Evolutionary conservation across 805 yeast genomes (phyloP).

Genomic region (Ogataea corticis): DNA sequence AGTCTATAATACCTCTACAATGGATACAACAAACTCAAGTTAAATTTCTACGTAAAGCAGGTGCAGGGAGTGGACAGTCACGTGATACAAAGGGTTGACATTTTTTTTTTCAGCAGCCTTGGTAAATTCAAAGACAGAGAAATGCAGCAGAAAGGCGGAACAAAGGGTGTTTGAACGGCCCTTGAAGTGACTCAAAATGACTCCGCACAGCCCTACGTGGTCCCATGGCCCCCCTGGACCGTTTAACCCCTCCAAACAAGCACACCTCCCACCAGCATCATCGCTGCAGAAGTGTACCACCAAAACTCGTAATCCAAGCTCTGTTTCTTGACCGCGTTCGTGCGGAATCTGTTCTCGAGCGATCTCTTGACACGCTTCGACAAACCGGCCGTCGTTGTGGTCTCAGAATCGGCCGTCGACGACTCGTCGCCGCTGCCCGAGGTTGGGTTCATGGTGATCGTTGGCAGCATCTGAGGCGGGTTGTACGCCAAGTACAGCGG

Average conservation of each 20-base stretch:
- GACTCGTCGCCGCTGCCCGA: conserved; percentile 24
- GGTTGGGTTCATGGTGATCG: conserved; percentile 87
- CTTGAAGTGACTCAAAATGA: too few species aligned
- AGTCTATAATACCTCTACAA: neutral
- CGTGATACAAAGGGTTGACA: too few species aligned
- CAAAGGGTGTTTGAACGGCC: neutral
- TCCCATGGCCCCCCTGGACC: too few species aligned
- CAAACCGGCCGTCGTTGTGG: conserved; percentile 30
- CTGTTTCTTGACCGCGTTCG: conserved; percentile 59
- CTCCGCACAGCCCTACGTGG: too few species aligned
- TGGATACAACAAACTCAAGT: neutral
- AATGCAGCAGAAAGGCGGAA: neutral
- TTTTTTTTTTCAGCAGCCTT: too few species aligned
- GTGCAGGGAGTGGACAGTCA: too few species aligned
- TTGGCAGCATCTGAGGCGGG: conserved; percentile 97
- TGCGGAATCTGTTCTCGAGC: conserved; percentile 76
- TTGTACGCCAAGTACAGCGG: conserved; percentile 89
- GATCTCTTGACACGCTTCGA: conserved; percentile 60
- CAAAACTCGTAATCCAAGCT: conserved; percentile 44
- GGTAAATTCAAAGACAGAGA: neutral
- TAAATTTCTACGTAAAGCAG: neutral
- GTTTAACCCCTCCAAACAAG: conserved; percentile 26
- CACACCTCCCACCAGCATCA: conserved; percentile 34
- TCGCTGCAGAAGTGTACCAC: conserved; percentile 59
- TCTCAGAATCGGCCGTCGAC: conserved; percentile 37